Evolutionary conservation across 129 eudicot species (phyloP), one percentile per base, ranked within the genome.

Genomic region (Centrapalus pauciflorus): DNA sequence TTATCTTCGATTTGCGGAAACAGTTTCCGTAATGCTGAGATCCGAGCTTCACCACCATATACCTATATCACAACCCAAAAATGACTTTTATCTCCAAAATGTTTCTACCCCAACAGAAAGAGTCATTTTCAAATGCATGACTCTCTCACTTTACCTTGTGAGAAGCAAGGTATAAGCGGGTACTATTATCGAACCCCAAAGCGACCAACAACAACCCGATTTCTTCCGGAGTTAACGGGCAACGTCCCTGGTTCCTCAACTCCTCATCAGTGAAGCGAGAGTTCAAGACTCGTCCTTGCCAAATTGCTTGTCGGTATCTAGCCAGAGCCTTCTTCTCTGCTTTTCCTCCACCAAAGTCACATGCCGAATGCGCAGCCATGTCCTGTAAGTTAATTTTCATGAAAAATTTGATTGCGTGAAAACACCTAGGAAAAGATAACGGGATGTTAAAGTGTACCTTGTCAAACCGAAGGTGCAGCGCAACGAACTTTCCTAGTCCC

Each of bases 301-400:
- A 93, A 58, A 93, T 80, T 26, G 73, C 80, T 56, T 93, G 90
- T 17, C 99, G 81, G 57, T 93, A 93, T 75, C 80, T 93, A 50
- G 99, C 99, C 17, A 93, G 82, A 27, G 99, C 96, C 73, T 73
- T 58, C 52, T 82, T 89, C 77, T 93, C 99, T 62, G 92, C 96
- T 77, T 82, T 93, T 60, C 99, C 99, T 11, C 96, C 99, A 58
- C 99, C 99, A 82, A 93, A 93, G 67, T 93, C 99, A 21, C 99
- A 93, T 45, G 99, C 99, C 20, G 99, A 93, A 76, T 93, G 99
- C 5, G 99, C 99, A 51, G 99, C 99, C 96, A 93, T 93, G 67
- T 93, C 99, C 99, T 93, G 81, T 50, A 55, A 64, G 40, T 55
- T 26, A 26, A 55, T 23, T 16, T 55, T 25, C 3, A 55, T n/a